A percentile compares a stretch with the other conserved stretches of the same genome.
Evolutionary conservation across 768 basidiomycete species (phyloP).

Genomic region (Kwoniella botswanensis): DNA sequence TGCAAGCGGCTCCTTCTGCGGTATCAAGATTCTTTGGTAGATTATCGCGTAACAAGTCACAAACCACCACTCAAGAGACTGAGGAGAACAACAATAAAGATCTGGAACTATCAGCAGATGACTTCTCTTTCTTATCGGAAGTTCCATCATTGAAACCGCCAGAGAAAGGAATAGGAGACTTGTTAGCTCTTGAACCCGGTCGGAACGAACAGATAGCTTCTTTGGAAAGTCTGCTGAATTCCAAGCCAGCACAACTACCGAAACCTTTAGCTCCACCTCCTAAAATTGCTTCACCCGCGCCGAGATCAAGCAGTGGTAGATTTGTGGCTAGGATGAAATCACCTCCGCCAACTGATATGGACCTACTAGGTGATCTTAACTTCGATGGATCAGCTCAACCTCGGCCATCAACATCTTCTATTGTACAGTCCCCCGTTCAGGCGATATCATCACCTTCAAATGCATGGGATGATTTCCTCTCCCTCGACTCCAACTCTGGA

Average conservation of each 20-base stretch:
- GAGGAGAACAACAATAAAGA: conserved; percentile 62
- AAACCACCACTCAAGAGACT: conserved; percentile 43
- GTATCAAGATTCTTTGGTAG: conserved; percentile 82
- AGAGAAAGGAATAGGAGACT: conserved; percentile 62
- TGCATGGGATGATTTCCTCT: conserved; percentile 35
- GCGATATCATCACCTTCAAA: conserved; percentile 9
- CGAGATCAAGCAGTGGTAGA: conserved; percentile 13
- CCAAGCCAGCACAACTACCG: conserved; percentile 40
- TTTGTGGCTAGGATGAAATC: conserved; percentile 42
- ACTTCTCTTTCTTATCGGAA: conserved; percentile 73
- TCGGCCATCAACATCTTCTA: conserved; percentile 3
- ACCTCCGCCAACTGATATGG: conserved; percentile 35
- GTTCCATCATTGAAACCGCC: conserved; percentile 48
- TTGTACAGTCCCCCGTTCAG: not conserved
- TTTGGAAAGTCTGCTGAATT: conserved; percentile 48
- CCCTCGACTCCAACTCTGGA: conserved; percentile 5
- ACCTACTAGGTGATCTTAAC: conserved; percentile 52
- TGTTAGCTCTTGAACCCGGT: conserved; percentile 56
- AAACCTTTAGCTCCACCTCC: conserved; percentile 52
- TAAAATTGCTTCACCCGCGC: conserved; percentile 8
- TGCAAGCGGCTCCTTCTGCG: conserved; percentile 63
- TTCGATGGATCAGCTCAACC: conserved; percentile 16
- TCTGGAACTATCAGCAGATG: conserved; percentile 75
- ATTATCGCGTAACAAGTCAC: conserved; percentile 65
- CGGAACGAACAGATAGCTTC: conserved; percentile 39